These are phyloP conservation scores for Xylariaceae sp. DNA, from an alignment of 2,329 filamentous ascomycete genomes.

Conservation along the genomic window DNA sequence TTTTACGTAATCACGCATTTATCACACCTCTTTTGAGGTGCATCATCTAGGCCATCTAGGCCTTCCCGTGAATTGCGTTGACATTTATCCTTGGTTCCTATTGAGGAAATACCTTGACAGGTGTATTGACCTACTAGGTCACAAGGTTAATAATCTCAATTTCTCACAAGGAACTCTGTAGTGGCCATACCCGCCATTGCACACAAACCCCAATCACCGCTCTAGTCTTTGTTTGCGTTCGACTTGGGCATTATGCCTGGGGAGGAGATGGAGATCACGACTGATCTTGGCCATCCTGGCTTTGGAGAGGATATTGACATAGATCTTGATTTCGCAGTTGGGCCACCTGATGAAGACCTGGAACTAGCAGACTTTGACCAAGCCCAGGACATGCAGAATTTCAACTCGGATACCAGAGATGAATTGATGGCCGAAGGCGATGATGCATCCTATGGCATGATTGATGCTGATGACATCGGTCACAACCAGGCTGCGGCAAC, in stretches of 20 bases:
- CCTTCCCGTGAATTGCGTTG: neutral
- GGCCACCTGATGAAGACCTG: conserved; percentile 37
- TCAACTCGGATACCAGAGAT: conserved; percentile 37
- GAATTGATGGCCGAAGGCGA: conserved; percentile 40
- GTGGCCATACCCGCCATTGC: neutral
- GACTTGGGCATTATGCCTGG: conserved; percentile 31
- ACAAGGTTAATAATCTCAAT: neutral
- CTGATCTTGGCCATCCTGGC: conserved; percentile 35
- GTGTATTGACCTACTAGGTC: conserved; percentile 1
- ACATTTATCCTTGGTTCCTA: neutral
- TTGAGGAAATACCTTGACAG: neutral
- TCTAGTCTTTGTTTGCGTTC: neutral
- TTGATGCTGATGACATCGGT: conserved; percentile 36
- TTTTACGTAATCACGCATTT: neutral
- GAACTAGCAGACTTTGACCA: conserved; percentile 38
- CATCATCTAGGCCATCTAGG: neutral
- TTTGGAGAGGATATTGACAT: conserved; percentile 40
- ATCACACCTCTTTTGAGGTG: neutral
- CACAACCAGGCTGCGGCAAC: conserved; percentile 27
- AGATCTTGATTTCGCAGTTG: conserved; percentile 38
- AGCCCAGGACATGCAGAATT: conserved; percentile 33
- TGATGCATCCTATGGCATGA: conserved; percentile 39
- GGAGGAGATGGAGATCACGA: conserved; percentile 40
- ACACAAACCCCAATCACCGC: neutral
- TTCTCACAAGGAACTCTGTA: neutral